Base-by-base conservation (phyloP, 345 rosid genomes). In the Rhizophora mangle region DNA sequence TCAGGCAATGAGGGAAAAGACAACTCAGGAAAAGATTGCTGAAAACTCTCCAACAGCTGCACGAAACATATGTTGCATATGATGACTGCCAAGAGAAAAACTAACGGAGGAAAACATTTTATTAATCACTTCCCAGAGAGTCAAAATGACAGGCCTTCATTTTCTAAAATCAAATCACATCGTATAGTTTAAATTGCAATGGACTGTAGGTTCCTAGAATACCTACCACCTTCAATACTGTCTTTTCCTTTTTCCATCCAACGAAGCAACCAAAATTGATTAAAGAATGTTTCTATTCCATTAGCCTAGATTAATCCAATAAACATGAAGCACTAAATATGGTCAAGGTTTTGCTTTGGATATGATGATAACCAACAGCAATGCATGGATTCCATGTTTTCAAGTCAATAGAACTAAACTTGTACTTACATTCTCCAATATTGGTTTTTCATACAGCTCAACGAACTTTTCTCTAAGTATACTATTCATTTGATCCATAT, bases 391-490 rank as follows among this genome's bases (percentile, higher is more conserved):
- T 52, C 57, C 24, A 53, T n/a, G 10, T 19, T 53, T 53, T 53
- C 49, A 43, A 43, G 49, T 13, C 19, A 43, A 53, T 21, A 19
- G 57, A 19, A 53, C 11, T 15, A 0, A 49, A 53, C 4, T n/a
- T 21, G n/a, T 19, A 72, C 89, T 84, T 89, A 96, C 99, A 80
- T 89, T 87, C 80, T 96, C 98, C 74, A 96, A 74, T 69, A 96
- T 88, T 13, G 98, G 96, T 67, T 72, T 84, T 55, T 90, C 91
- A 64, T 96, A 90, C 53, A 96, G 97, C 71, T 92, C 91, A 60
- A 96, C 90, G 55, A 96, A 96, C 71, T 96, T 92, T 83, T 96
- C 91, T 65, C 99, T 77, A 66, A 96, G 78, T 80, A 90, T 90
- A 77, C 46, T 76, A 83, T 92, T 96, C 87, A 96, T 71, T 81